These are phyloP conservation scores for Inosperma sp. DNA, from an alignment of 768 basidiomycete genomes.

Conservation along the genomic window DNA sequence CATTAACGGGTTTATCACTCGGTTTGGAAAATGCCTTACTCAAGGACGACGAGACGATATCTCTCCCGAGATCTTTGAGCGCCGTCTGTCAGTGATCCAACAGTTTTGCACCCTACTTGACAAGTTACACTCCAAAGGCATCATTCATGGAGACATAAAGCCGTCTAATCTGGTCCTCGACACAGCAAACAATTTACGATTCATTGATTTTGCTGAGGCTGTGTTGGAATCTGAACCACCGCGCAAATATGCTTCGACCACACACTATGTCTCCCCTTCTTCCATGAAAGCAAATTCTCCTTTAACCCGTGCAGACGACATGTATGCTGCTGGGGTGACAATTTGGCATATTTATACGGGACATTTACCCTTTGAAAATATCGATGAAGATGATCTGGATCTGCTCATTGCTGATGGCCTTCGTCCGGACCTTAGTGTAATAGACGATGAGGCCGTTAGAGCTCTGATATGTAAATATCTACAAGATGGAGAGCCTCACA, in stretches of 20 bases:
- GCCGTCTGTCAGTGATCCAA: slow-evolving; percentile 8
- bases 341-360: slow-evolving; percentile 24
- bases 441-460: slow-evolving; percentile 17
- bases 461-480: slow-evolving; percentile 6
- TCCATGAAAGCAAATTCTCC: slow-evolving; percentile 5
- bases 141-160: slow-evolving; percentile 23
- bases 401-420: slow-evolving; percentile 15
- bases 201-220: slow-evolving; percentile 11
- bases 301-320: slow-evolving; percentile 19
- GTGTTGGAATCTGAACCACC: slow-evolving; percentile 5
- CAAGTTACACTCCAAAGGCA: slow-evolving; percentile 17
- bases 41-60: slow-evolving; percentile 4
- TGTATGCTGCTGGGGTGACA: slow-evolving; percentile 24
- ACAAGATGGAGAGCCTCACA: slow-evolving; percentile 5
- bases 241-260: slow-evolving; percentile 2
- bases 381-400: slow-evolving; percentile 11
- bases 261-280: slow-evolving; percentile 6
- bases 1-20: slow-evolving; percentile 3
- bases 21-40: slow-evolving; percentile 6
- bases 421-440: slow-evolving; percentile 15
- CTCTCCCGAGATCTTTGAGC: slow-evolving; percentile 2
- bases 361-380: slow-evolving; percentile 17
- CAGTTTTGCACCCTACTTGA: slow-evolving; percentile 4
- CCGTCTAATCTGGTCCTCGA: slow-evolving; percentile 17
- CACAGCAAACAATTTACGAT: slow-evolving; percentile 1